A percentile compares a stretch with the other conserved stretches of the same genome.
Conservation (phyloP, 345 rosid species). For the Eucalyptus polybractea region DNA sequence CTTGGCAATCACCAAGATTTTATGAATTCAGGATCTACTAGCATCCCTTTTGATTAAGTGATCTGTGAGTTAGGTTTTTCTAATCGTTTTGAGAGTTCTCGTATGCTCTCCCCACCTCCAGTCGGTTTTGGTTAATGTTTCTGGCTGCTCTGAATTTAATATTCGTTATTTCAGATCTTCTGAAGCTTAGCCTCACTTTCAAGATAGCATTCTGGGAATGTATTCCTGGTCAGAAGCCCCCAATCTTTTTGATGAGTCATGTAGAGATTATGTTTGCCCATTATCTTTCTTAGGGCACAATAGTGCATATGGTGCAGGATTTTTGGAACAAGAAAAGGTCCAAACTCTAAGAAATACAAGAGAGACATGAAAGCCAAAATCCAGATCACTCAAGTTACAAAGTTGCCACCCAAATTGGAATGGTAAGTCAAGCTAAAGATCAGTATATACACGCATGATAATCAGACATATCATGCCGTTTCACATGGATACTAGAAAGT, state of each 20-base stretch:
- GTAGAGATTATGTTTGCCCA: neutral
- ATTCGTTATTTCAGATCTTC: neutral
- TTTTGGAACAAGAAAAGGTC: neutral
- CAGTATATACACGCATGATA: neutral
- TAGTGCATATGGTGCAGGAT: neutral
- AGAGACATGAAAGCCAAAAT: neutral
- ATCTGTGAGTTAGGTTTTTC: neutral
- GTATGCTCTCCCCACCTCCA: neutral
- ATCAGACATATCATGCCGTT: neutral
- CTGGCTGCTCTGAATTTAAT: neutral
- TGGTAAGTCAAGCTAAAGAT: neutral
- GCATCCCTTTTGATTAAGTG: neutral
- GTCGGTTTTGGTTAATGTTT: neutral
- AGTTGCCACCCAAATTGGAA: neutral
- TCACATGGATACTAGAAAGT: neutral
- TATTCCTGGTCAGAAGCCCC: neutral
- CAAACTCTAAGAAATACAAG: neutral
- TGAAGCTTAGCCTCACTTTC: neutral
- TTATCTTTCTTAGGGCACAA: neutral
- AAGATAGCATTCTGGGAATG: neutral
- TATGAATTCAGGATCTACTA: neutral
- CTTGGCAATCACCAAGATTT: no score
- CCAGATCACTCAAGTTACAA: neutral
- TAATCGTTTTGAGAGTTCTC: neutral
- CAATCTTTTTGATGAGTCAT: neutral